These are phyloP conservation scores for Thamnidium elegans DNA, from an alignment of 192 early-diverging fungal species.

Conservation along the genomic window DNA sequence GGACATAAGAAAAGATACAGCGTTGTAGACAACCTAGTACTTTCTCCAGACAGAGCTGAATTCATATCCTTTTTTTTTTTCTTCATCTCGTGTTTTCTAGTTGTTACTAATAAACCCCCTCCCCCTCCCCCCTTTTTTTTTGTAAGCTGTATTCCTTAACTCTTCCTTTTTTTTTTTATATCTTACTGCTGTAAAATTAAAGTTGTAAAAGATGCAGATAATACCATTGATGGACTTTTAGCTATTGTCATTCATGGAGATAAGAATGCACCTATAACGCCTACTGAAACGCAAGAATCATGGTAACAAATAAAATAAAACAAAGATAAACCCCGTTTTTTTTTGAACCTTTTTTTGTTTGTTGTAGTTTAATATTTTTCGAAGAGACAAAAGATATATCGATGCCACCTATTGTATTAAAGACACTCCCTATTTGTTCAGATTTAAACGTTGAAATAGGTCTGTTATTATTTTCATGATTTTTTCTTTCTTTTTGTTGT, in stretches of 20 bases:
- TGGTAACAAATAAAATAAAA: slow-evolving; percentile 22
- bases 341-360: background rate
- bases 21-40: slow-evolving; percentile 10
- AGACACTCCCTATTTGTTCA: slow-evolving; percentile 9
- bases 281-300: background rate
- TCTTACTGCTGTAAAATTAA: background rate
- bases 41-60: slow-evolving; percentile 10
- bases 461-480: background rate
- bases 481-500: no score
- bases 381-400: background rate
- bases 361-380: slow-evolving; percentile 14
- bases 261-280: background rate
- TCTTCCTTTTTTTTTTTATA: background rate
- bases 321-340: background rate
- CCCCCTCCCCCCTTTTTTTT: background rate
- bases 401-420: slow-evolving; percentile 10
- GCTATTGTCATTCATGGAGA: slow-evolving; percentile 5
- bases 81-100: background rate
- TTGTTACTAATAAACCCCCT: background rate
- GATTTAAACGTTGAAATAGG: slow-evolving; percentile 9
- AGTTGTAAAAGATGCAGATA: background rate
- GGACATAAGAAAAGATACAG: background rate
- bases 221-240: background rate
- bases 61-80: slow-evolving; percentile 23
- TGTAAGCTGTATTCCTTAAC: background rate